Evolutionary conservation across 2,329 filamentous ascomycete species (phyloP), one percentile per base, ranked within the genome.

Genomic region (Knufia fluminis): DNA sequence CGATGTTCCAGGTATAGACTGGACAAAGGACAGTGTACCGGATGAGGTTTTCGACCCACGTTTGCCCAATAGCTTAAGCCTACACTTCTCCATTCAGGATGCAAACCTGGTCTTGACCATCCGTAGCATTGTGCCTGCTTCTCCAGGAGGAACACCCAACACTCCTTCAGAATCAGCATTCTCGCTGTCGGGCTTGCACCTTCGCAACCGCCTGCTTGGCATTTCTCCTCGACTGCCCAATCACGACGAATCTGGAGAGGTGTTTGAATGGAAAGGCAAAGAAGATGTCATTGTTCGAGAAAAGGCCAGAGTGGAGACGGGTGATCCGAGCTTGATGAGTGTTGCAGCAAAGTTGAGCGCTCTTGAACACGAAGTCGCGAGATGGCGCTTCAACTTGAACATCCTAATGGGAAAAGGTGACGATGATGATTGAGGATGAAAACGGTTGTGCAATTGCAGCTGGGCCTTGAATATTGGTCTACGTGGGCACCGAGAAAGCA

Each of bases 301-400:
- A 65, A 96, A 96, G 70, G 79, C 95, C 3, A 77, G 85, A 35
- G 83, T 96, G 1, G 90, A 95, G 66, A 91, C 81, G 60, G 86
- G 89, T 49, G 90, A 97, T 65, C 91, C 91, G 1, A 90, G 82
- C 59, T 64, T 96, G 56, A 82, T 96, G 64, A 84, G 86, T 31
- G 74, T 92, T 28, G 83, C 86, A 64, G 84, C 88, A 3, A 96
- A 96, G 68, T 71, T 96, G 57, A 80, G 77, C 24, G 88, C 86
- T 3, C 68, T 96, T 50, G 82, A 85, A 54, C 79, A 89, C 59
- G 83, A 82, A 53, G 74, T 95, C 17, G 72, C 75, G 50, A 72
- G 86, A 54, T 82, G 83, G 55, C 76, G 85, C 58, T 73, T 78
- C 49, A 89, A 89, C 10, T 67, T 96, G 55, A 78, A 79, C 20